Evolutionary conservation across 1,139 yeast species (phyloP), one percentile per base, ranked within the genome.

Genomic region (Hyphopichia burtonii): DNA sequence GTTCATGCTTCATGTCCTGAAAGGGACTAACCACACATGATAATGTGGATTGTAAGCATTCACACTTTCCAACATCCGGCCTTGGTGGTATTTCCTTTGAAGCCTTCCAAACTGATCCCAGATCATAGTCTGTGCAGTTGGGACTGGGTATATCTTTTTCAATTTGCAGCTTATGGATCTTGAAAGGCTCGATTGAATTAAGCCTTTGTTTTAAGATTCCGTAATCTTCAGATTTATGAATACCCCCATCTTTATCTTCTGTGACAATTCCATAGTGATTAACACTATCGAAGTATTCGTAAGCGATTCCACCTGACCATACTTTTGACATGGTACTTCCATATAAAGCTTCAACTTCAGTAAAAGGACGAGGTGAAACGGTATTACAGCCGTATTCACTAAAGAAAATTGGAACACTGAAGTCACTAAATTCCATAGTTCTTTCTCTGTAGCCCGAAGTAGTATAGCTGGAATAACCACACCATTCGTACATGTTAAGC

Each of bases 401-500:
- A 54, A 80, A 79, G 52, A 80, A 78, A 0, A 78, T 66, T 0
- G 85, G 84, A n/a, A 76, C 67, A 0, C 82, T 77, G 48, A 60
- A 74, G 41, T 68, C 57, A 39, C 58, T 52, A 47, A 75, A 74
- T 46, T 76, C 78, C 9, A 64, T 49, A 0, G 84, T 78, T 49
- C 83, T 63, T 23, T 78, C 83, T 45, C 71, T 63, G 49, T 78
- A 80, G 0, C 86, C 86, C 37, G 83, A 77, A 3, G 78, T 68
- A 14, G 72, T 67, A 54, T 68, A 79, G 6, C 79, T 68, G 1
- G 85, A 80, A 47, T 78, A 74, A 0, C 86, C 86, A 63, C 86
- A 81, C 86, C 86, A 81, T 54, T 80, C 84, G 54, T 80, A 80
- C 76, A 79, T 80, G 51, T 80, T 80, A 38, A 80, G 65, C 1